phyloP scores from a whole-genome alignment of 2,329 filamentous ascomycete species.

The Colletotrichum sp. region DNA sequence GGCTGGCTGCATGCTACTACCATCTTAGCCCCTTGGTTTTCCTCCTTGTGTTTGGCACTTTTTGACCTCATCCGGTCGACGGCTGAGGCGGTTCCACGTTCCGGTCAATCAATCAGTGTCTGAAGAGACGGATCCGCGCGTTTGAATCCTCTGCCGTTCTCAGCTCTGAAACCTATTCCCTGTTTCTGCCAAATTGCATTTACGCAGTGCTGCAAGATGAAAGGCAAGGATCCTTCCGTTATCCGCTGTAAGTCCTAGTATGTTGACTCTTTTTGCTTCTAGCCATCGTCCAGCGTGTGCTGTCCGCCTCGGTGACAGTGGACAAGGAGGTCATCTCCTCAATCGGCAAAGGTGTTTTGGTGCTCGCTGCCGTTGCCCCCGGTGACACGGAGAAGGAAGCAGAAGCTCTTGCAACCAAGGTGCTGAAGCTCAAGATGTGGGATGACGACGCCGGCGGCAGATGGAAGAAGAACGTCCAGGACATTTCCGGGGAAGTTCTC shows the following conservation, averaged over 20 bases:
- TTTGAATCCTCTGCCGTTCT: not conserved
- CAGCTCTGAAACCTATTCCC: not conserved
- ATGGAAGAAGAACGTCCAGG: conserved; percentile 91
- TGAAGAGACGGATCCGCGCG: not conserved
- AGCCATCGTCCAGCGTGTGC: conserved; percentile 93
- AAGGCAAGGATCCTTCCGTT: conserved; percentile 34
- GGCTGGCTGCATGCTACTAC: not conserved
- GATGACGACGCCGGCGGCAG: conserved; percentile 76
- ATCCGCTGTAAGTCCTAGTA: conserved; percentile 2
- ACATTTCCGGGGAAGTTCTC: conserved; percentile 91
- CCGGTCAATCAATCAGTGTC: not conserved
- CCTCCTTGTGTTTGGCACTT: not conserved
- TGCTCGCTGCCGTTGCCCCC: conserved; percentile 89
- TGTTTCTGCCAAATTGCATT: not conserved
- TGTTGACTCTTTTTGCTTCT: conserved; percentile 25
- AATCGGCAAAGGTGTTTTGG: conserved; percentile 87
- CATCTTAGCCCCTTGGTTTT: not conserved
- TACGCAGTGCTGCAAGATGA: conserved; percentile 29
- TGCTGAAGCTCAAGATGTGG: conserved; percentile 92
- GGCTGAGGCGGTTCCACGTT: not conserved
- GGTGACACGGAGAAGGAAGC: conserved; percentile 90
- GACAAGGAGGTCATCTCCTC: conserved; percentile 89
- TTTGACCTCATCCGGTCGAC: not conserved
- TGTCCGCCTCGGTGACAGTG: conserved; percentile 94
- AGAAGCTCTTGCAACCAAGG: conserved; percentile 81